phyloP scores from a whole-genome alignment of 306 rosid species.

The Inga leiocalycina region DNA sequence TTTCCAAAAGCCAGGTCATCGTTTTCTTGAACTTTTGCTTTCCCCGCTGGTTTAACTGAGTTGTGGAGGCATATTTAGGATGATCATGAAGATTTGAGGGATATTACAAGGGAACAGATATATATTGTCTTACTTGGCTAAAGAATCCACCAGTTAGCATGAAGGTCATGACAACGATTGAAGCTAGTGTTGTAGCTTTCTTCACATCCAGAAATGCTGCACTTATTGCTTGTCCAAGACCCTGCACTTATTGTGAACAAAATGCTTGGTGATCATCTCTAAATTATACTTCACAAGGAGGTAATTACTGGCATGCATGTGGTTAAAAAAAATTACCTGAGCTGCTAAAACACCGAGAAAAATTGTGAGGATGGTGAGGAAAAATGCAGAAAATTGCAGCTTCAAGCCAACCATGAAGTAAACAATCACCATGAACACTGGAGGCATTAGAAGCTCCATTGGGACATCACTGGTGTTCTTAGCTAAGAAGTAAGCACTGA shows the following conservation, averaged over 20 bases:
- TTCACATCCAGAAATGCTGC: constrained; percentile 19
- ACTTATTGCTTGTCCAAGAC: constrained; percentile 19
- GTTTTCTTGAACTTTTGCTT: neutral
- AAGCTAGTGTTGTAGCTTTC: constrained; percentile 18
- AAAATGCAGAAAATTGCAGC: constrained; percentile 5
- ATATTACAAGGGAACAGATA: neutral
- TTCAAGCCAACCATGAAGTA: constrained; percentile 22
- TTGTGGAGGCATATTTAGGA: neutral
- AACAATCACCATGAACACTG: constrained; percentile 9
- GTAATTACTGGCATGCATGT: neutral
- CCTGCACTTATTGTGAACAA: neutral
- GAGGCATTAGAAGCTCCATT: constrained; percentile 18
- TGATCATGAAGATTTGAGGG: neutral
- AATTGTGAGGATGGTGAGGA: neutral
- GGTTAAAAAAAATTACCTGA: neutral
- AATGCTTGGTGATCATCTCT: neutral
- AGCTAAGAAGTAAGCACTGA: constrained; percentile 22
- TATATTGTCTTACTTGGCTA: constrained; percentile 5
- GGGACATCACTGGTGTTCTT: constrained; percentile 2
- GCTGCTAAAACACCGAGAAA: constrained; percentile 7
- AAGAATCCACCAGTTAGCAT: constrained; percentile 24
- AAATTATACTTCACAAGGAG: neutral
- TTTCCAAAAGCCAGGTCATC: neutral
- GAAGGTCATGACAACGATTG: constrained; percentile 16
- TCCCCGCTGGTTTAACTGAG: neutral